Conservation (phyloP, 495 filamentous ascomycete species). For the Aspergillus asperescens region DNA sequence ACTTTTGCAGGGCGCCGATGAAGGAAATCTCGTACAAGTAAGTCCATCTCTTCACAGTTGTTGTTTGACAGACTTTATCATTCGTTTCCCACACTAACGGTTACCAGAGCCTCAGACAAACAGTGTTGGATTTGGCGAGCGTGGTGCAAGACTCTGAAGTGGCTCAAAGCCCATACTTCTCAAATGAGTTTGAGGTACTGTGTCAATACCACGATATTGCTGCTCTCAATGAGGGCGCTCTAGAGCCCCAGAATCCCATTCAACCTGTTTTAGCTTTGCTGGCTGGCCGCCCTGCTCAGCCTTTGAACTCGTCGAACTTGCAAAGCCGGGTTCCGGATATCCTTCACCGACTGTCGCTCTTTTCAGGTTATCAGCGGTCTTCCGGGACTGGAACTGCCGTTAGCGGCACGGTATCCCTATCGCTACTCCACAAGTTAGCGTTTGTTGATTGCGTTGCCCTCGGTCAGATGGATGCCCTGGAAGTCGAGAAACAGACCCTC, state of each 20-base stretch:
- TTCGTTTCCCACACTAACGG: constrained; percentile 12
- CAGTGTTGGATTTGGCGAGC: constrained; percentile 52
- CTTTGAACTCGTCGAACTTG: constrained; percentile 30
- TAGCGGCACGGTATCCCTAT: constrained; percentile 49
- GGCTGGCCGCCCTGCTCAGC: constrained; percentile 36
- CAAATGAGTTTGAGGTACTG: constrained; percentile 59
- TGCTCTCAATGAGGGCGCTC: constrained; percentile 15
- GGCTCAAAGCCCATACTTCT: constrained; percentile 46
- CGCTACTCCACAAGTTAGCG: constrained; percentile 52
- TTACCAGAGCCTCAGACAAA: constrained; percentile 44
- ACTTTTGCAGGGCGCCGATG: constrained; percentile 36
- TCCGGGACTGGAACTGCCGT: constrained; percentile 36
- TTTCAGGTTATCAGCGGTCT: constrained; percentile 29
- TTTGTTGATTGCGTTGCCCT: constrained; percentile 50
- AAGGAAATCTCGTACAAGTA: constrained; percentile 31
- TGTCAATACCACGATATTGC: constrained; percentile 55
- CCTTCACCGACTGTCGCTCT: constrained; percentile 36
- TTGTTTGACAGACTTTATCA: neutral
- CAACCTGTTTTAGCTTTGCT: constrained; percentile 36
- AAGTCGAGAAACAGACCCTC: constrained; percentile 59
- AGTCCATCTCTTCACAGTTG: constrained; percentile 5
- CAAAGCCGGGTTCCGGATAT: constrained; percentile 31
- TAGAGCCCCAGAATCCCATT: constrained; percentile 15
- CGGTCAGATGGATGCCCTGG: constrained; percentile 57
- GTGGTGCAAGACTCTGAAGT: constrained; percentile 34